Evolutionary conservation across 306 rosid species (phyloP).

Genomic region (Rosa persica): DNA sequence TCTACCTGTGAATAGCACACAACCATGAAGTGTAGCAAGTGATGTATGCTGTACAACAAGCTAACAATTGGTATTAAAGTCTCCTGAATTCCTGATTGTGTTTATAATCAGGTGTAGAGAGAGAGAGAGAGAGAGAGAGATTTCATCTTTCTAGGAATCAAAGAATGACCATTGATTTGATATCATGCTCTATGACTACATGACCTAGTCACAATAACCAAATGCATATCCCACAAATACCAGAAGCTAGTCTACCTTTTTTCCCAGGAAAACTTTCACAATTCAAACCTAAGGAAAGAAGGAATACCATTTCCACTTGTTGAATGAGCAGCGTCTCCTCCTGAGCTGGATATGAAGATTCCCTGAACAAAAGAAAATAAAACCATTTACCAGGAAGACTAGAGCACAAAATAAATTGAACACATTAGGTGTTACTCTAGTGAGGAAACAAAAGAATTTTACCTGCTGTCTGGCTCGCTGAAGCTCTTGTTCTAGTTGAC

Average conservation of each 20-base stretch:
- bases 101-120: background rate
- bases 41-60: background rate
- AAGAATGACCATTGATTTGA: slow-evolving; percentile 5
- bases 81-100: background rate
- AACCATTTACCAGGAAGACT: background rate
- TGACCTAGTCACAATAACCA: slow-evolving; percentile 11
- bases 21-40: background rate
- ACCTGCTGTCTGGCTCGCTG: slow-evolving; percentile 99
- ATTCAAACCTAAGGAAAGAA: slow-evolving; percentile 26
- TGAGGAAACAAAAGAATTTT: slow-evolving; percentile 19
- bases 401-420: background rate
- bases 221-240: background rate
- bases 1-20: background rate
- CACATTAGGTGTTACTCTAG: background rate
- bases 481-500: slow-evolving; percentile 97
- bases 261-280: slow-evolving; percentile 15
- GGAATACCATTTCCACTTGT: slow-evolving; percentile 90
- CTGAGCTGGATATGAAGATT: slow-evolving; percentile 83
- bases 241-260: slow-evolving; percentile 22
- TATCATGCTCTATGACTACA: background rate
- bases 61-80: background rate
- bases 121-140: background rate
- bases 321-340: slow-evolving; percentile 87
- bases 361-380: slow-evolving; percentile 45
- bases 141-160: background rate